Base-by-base conservation (phyloP, 2,329 filamentous ascomycete species). In the Neoarthrinium moseri region DNA sequence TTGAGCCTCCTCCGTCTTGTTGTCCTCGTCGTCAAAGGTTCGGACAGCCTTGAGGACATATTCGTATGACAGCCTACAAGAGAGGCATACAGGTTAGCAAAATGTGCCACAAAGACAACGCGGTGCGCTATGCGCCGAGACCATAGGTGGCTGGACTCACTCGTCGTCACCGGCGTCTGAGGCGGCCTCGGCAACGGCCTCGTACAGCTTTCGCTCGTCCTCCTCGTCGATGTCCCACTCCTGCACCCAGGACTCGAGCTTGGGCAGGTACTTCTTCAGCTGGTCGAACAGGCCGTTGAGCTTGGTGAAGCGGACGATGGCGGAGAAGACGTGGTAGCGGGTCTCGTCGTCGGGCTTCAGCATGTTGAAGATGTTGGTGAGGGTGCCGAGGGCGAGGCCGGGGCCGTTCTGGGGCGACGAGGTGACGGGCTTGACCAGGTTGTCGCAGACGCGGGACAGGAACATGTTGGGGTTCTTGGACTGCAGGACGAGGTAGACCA, bases 301-400 rank as follows among this genome's bases (percentile, higher is more conserved):
- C 65, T 86, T 86, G 67, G 96, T 83, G 59, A 96, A 88, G 58
- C 86, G 86, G 53, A 97, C 73, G 58, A 96, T 91, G 61, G 91
- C 84, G 67, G 94, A 79, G 62, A 99, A 89, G 49, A 99, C 90
- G 65, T 96, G 87, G 71, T 87, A 96, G 51, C 94, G 86, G 63
- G 89, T 81, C 45, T 89, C 85, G 64, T 91, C 86, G 61, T 84
- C 76, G 51, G 84, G 73, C 56, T 84, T 73, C 56, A 97, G 81
- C 55, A 95, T 86, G 80, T 99, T 99, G 85, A 97, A 99, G 63
- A 99, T 84, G 59, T 91, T 96, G 64, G 89, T 91, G 57, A 99
- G 82, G 58, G 94, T 87, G 56, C 90, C 91, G 58, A 97, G 86
- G 54, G 91, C 90, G 55, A 99, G 81, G 40, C 87, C 86, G 52